Base-by-base conservation (phyloP, 1,139 yeast species). In the Geotrichum siamense region DNA sequence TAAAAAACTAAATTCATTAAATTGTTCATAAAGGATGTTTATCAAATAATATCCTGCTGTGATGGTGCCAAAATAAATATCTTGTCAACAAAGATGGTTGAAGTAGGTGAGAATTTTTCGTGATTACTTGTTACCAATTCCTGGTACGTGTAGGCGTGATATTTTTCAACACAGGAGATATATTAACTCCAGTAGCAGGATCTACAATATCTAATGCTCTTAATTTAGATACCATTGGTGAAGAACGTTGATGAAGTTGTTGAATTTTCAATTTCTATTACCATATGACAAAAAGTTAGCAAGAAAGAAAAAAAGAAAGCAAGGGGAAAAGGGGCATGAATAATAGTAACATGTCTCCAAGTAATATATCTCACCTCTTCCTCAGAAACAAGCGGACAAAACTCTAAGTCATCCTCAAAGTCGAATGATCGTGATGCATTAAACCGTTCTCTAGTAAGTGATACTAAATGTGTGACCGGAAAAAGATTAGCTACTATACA, bases 181-280 rank as follows among this genome's bases (percentile, higher is more conserved):
- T 75, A 55, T 80, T 70, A 66, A 77, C 60, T 40, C 81, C 82
- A 12, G 86, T 79, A 47, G 71, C 76, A 5, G 89, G 89, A 58
- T 81, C 80, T 47, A 81, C 75, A 50, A 81, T 80, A 55, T 81
- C 87, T 57, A 81, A 64, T 4, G 80, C 77, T 54, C 78, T 77
- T 28, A 36, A 20, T 31, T 36, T 36, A 8, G 39, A 17, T 59
- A 74, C 76, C 31, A 72, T 70, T 52, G 83, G 67, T 25, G 82
- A 82, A 3, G 38, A 29, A 15, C 17, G 39, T 16, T 5, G 39
- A 13, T 34, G 38, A 8, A 10, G 27, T 13, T 13, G 38, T 17
- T 30, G 34, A 5, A 16, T 19, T 16, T 15, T 19, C 34, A 30
- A 30, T 30, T 17, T 30, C 34, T 16, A 5, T 12, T 30, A 16